Evolutionary conservation across 1,284 basidiomycete genomes (phyloP), one percentile per base, ranked within the genome.

Genomic region (Ustilago hordei): DNA sequence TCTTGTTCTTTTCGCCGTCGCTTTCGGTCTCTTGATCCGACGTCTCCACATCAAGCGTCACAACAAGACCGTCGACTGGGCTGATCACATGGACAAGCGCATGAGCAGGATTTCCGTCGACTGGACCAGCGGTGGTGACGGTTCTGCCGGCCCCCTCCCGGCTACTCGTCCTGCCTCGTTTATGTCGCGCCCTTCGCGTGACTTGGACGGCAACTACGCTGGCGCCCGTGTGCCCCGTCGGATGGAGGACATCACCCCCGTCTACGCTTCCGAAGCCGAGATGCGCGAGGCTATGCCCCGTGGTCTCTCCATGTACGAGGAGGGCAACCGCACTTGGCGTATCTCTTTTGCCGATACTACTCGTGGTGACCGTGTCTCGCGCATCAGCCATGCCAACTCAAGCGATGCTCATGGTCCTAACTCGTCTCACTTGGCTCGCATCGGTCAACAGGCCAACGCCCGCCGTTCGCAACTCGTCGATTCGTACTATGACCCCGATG

Each of bases 61-160:
- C 79, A 84, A 84, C 81, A 84, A 84, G 78, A 81, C 80, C 43
- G 82, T 80, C 55, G 80, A 84, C 76, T 84, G 81, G 81, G 82
- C 82, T 41, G 80, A 84, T 28, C 75, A 81, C 66, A 82, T 84
- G 81, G 82, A 84, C 80, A 78, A 84, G 77, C 81, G 82, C 73
- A 84, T 84, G 82, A 75, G 69, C 62, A 72, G 81, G 43, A 82
- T 84, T 64, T 84, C 82, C 41, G 70, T 84, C 66, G 82, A 84
- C 63, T 84, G 82, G 82, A 74, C 67, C 23, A 31, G 41, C 17
- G 82, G 81, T 38, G 82, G 82, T 55, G 82, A 83, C 55, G 82
- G 82, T 47, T 76, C 77, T 23, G 72, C 66, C 32, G 82, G 82
- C 28, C 68, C 81, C 43, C 35, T 81, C 28, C 76, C 80, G 8